These are phyloP conservation scores for Boletus sp. DNA, from an alignment of 768 basidiomycete genomes.

Conservation along the genomic window DNA sequence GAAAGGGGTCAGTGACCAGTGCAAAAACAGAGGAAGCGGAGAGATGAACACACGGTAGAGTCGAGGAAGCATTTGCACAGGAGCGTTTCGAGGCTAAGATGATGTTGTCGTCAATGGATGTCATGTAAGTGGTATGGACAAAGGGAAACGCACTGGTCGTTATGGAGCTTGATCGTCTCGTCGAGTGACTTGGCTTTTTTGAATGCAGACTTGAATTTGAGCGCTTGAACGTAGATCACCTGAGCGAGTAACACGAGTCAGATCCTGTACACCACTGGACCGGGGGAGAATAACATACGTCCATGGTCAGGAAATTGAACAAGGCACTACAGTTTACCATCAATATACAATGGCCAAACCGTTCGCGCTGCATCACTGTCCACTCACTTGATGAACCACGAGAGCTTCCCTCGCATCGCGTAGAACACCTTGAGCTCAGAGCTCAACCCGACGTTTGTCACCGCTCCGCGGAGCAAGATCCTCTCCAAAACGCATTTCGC, in stretches of 20 bases:
- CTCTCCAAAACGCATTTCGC: constrained; percentile 71
- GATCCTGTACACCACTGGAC: too few species aligned
- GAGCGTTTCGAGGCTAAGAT: constrained; percentile 56
- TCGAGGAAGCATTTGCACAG: constrained; percentile 63
- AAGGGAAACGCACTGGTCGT: constrained; percentile 56
- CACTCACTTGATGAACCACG: constrained; percentile 86
- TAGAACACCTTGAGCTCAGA: constrained; percentile 69
- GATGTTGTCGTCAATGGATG: background rate
- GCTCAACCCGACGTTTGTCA: constrained; percentile 32
- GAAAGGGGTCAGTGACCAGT: background rate
- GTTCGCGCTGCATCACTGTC: background rate
- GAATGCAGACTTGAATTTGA: constrained; percentile 58
- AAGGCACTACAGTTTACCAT: constrained; percentile 45
- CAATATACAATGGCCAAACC: background rate
- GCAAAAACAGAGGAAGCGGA: background rate
- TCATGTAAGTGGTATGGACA: background rate
- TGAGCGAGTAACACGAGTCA: constrained; percentile 25
- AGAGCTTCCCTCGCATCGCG: constrained; percentile 70
- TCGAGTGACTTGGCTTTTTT: constrained; percentile 61
- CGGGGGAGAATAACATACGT: constrained; percentile 44
- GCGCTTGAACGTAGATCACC: constrained; percentile 68
- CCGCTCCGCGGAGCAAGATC: constrained; percentile 60
- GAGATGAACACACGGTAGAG: constrained; percentile 44
- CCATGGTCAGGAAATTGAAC: constrained; percentile 68
- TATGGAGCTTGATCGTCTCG: constrained; percentile 69